Evolutionary conservation across 2,329 filamentous ascomycete species (phyloP).

Genomic region (Fusarium odoratissimum): DNA sequence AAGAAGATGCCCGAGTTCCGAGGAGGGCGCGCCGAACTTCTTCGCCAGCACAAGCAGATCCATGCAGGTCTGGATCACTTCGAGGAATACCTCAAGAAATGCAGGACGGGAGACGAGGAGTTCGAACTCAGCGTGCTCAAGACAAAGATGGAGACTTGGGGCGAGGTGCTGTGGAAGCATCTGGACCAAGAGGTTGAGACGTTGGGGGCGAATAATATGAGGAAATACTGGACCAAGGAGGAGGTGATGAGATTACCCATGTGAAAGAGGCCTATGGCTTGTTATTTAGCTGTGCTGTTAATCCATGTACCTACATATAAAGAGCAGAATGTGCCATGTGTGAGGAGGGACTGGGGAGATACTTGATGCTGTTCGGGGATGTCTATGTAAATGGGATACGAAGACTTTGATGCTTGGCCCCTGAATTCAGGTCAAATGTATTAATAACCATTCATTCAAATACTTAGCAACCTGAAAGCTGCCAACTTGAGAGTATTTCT

Average conservation of each 20-base stretch:
- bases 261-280: conserved; percentile 51
- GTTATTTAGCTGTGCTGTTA: conserved; percentile 6
- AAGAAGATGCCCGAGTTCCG: conserved; percentile 82
- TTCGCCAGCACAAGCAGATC: conserved; percentile 82
- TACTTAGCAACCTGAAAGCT: too few relatives aligned
- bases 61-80: conserved; percentile 79
- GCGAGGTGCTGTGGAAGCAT: conserved; percentile 82
- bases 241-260: conserved; percentile 80
- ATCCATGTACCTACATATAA: conserved; percentile 5
- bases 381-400: background rate
- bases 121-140: conserved; percentile 70
- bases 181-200: conserved; percentile 85
- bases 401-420: background rate
- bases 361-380: background rate
- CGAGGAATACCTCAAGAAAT: conserved; percentile 72
- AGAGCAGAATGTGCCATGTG: background rate
- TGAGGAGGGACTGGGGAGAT: background rate
- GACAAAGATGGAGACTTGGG: conserved; percentile 81
- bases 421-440: rapidly evolving
- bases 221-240: conserved; percentile 80
- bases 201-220: conserved; percentile 84
- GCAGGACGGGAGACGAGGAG: conserved; percentile 70
- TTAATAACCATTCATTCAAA: background rate
- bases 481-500: background rate
- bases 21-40: conserved; percentile 64